Conservation (phyloP, 1,284 basidiomycete species). For the Agroathelia rolfsii region DNA sequence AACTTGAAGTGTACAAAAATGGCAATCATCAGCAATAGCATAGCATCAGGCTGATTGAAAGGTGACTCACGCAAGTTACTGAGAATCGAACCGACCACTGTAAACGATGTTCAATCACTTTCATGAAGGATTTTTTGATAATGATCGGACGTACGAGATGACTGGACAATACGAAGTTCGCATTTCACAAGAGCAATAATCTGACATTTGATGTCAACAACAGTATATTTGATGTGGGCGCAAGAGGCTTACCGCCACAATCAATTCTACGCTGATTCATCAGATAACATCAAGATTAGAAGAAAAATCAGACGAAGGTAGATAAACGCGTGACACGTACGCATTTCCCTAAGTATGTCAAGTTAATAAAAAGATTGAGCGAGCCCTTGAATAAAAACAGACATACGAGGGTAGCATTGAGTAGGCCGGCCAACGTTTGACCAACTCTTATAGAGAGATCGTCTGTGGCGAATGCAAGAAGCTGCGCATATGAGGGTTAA, state of each 20-base stretch:
- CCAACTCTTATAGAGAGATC: slow-evolving; percentile 76
- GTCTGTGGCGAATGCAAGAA: slow-evolving; percentile 83
- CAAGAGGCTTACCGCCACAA: slow-evolving; percentile 53
- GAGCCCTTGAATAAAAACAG: slow-evolving; percentile 1
- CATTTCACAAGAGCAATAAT: slow-evolving; percentile 79
- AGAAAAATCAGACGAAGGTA: slow-evolving; percentile 3
- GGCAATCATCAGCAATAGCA: slow-evolving; percentile 8
- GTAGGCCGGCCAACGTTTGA: slow-evolving; percentile 75
- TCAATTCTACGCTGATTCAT: slow-evolving; percentile 59
- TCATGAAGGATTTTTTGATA: slow-evolving; percentile 9
- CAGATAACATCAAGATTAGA: slow-evolving; percentile 2
- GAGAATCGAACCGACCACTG: slow-evolving; percentile 75
- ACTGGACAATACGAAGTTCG: slow-evolving; percentile 74
- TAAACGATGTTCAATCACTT: slow-evolving; percentile 19
- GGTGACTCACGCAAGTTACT: slow-evolving; percentile 56
- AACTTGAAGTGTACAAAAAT: slow-evolving; percentile 29
- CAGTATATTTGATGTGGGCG: slow-evolving; percentile 6
- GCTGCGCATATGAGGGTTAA: slow-evolving; percentile 25
- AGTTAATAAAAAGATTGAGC: slow-evolving; percentile 7
- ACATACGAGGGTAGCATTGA: slow-evolving; percentile 78
- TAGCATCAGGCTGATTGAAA: slow-evolving; percentile 14
- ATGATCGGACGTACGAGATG: slow-evolving; percentile 49
- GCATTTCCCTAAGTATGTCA: slow-evolving; percentile 58
- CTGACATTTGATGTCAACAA: slow-evolving; percentile 27
- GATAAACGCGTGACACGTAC: slow-evolving; percentile 34